Conservation (phyloP, 495 filamentous ascomycete genomes). For the Apodospora peruviana region DNA sequence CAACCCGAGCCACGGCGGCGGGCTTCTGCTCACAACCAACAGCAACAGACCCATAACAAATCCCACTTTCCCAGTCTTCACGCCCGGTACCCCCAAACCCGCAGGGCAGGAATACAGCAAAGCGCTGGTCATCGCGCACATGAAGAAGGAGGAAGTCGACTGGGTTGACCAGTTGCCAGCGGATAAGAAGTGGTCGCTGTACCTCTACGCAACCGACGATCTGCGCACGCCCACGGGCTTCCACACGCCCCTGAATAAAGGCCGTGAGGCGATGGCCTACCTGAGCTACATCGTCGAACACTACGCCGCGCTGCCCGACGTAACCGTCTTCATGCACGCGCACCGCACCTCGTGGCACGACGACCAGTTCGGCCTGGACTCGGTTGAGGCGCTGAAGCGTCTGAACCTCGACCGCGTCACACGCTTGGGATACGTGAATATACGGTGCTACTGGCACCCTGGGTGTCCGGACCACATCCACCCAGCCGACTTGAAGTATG, state of each 20-base stretch:
- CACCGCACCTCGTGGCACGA: constrained; percentile 51
- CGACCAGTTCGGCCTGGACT: constrained; percentile 6
- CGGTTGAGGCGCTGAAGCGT: constrained; percentile 15
- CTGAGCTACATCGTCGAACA: constrained; percentile 57
- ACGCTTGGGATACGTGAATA: constrained; percentile 45
- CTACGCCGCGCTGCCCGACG: constrained; percentile 48
- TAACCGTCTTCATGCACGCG: constrained; percentile 51
- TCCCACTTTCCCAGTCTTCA: not conserved
- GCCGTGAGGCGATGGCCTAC: constrained; percentile 55
- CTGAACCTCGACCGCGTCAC: constrained; percentile 22
- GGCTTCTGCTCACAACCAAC: not conserved
- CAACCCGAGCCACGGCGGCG: not conserved
- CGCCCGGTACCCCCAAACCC: constrained; percentile 38
- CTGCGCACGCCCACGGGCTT: constrained; percentile 13
- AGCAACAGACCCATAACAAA: not conserved
- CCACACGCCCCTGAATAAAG: constrained; percentile 45
- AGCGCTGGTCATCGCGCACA: constrained; percentile 52
- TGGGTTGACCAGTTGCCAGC: constrained; percentile 45
- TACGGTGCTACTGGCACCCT: constrained; percentile 52
- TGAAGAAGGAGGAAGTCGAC: constrained; percentile 45
- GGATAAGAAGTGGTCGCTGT: constrained; percentile 32
- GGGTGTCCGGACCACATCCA: constrained; percentile 52
- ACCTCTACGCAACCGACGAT: constrained; percentile 46
- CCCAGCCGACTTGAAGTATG: constrained; percentile 12
- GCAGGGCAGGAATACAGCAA: constrained; percentile 44